Evolutionary conservation across 1,139 yeast species (phyloP), one percentile per base, ranked within the genome.

Genomic region (Suhomyces guaymorum): DNA sequence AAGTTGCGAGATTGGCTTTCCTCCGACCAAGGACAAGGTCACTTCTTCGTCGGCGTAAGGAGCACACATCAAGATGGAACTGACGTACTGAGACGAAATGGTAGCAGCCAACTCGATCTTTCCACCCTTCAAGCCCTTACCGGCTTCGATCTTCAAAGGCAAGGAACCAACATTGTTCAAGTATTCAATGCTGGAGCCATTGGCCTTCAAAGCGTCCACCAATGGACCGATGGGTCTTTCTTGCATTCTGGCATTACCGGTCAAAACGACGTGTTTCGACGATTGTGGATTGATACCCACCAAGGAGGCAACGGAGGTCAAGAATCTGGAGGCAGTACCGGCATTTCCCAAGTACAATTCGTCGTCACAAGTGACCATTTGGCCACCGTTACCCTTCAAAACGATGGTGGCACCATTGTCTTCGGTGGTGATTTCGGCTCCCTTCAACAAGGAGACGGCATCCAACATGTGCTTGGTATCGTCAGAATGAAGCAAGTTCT

Each of bases 231-330:
- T 88, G 19, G 99, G 99, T 54, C 99, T 78, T 59, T 90, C 95
- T 63, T 92, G 95, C 98, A 92, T 92, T 62, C 99, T 79, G 27
- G 88, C 82, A 57, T 92, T 92, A 51, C 99, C 99, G 4, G 97
- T 92, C 46, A 94, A 72, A 9, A 80, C 63, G 25, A 89, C 80
- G 39, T 67, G 58, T 28, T 68, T 63, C 14, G 64, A 54, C 3
- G 79, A 57, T 8, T 46, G 33, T 5, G 55, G 21, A 35, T 72
- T 66, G 22, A 52, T 38, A 4, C 60, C 63, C 5, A 87, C 96
- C 38, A 92, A 69, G 14, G 96, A 76, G 10, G 96, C 96, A 23
- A 92, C 90, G 2, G 96, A 79, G 3, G 97, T 87, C 52, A 92
- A 73, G 59, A 92, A 94, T 52, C 99, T 77, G 7, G 97, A 87